Evolutionary conservation across 2,329 filamentous ascomycete genomes (phyloP).

Genomic region (Alternaria infectoria): DNA sequence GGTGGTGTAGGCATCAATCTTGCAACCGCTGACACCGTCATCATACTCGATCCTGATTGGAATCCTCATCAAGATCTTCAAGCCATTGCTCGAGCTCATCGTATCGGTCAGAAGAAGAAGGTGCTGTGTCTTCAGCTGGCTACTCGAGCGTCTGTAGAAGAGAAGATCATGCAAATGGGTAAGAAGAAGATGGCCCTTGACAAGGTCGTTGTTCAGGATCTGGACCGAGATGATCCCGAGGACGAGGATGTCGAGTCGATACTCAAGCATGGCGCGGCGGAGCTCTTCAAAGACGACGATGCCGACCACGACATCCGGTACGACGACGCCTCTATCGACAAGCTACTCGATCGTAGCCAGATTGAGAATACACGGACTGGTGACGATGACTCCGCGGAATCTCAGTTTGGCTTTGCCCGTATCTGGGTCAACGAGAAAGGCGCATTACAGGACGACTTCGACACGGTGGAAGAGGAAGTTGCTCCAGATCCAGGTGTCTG

Average conservation of each 20-base stretch:
- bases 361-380: conserved; percentile 73
- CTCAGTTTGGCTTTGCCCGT: conserved; percentile 85
- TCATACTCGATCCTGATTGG: conserved; percentile 96
- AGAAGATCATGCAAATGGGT: conserved; percentile 95
- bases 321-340: conserved; percentile 82
- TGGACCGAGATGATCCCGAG: conserved; percentile 82
- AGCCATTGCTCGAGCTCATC: conserved; percentile 89
- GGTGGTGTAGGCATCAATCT: conserved; percentile 98
- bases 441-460: conserved; percentile 68
- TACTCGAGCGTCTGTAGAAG: conserved; percentile 86
- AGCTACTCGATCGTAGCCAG: conserved; percentile 84
- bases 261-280: conserved; percentile 83
- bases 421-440: conserved; percentile 89
- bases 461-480: conserved; percentile 61
- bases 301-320: conserved; percentile 78
- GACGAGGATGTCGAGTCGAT: conserved; percentile 85
- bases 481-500: conserved; percentile 74
- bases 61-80: conserved; percentile 99
- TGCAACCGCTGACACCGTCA: conserved; percentile 95
- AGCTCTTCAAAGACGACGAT: conserved; percentile 80
- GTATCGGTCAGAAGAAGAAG: conserved; percentile 95
- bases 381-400: conserved; percentile 71
- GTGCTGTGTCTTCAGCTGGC: conserved; percentile 95
- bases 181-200: conserved; percentile 96
- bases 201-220: conserved; percentile 89